Evolutionary conservation across 2,329 filamentous ascomycete genomes (phyloP).

Genomic region (Monosporascus ibericus): DNA sequence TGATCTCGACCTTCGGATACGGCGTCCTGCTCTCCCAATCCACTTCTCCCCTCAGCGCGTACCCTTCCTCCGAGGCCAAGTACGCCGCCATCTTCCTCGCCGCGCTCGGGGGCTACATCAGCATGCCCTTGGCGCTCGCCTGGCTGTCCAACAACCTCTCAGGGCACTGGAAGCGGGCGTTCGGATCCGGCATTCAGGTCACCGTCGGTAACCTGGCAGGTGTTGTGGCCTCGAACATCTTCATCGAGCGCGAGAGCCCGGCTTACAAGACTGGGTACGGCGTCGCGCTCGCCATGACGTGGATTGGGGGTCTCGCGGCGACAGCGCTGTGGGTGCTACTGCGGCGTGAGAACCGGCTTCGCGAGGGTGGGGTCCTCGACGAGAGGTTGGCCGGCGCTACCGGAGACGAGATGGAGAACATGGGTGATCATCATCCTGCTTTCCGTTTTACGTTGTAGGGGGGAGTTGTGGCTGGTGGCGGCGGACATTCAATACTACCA

Average conservation of each 20-base stretch:
- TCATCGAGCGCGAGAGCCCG: constrained; percentile 26
- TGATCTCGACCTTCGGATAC: constrained; percentile 26
- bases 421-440: constrained; percentile 45
- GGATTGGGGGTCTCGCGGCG: constrained; percentile 27
- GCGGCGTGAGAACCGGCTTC: constrained; percentile 37
- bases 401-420: constrained; percentile 32
- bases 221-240: constrained; percentile 30
- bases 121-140: constrained; percentile 30
- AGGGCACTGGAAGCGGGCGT: constrained; percentile 46
- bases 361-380: constrained; percentile 40
- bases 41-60: not conserved
- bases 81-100: constrained; percentile 33
- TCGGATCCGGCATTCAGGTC: constrained; percentile 42
- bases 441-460: constrained; percentile 35
- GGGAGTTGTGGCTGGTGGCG: too few relatives aligned
- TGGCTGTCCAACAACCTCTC: constrained; percentile 49
- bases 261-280: constrained; percentile 31
- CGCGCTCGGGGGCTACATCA: constrained; percentile 27
- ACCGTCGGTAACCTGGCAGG: constrained; percentile 41
- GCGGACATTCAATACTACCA: too few relatives aligned
- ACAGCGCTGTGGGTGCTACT: constrained; percentile 33
- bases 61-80: constrained; percentile 21
- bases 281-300: constrained; percentile 25
- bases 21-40: constrained; percentile 26
- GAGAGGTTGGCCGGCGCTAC: constrained; percentile 24